Evolutionary conservation across 208 protist species (phyloP).

Genomic region (Leishmania braziliensis): DNA sequence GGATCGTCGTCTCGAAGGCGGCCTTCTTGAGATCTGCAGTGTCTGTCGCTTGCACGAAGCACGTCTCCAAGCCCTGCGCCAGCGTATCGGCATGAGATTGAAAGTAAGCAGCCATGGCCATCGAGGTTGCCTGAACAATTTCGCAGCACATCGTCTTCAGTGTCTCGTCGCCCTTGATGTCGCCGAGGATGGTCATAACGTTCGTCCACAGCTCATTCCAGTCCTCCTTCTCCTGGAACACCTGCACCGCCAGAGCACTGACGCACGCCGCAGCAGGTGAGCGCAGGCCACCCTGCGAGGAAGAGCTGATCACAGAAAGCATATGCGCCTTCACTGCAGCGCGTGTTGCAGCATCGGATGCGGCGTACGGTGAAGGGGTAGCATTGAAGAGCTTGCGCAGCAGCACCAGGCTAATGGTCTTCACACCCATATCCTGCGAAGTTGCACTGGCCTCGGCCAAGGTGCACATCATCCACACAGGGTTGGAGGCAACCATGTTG

Average conservation of each 20-base stretch:
- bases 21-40: slow-evolving; percentile 45
- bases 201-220: slow-evolving; percentile 81
- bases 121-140: slow-evolving; percentile 62
- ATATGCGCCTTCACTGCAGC: slow-evolving; percentile 55
- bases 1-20: slow-evolving; percentile 68
- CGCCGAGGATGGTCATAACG: slow-evolving; percentile 65
- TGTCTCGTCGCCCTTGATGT: slow-evolving; percentile 37
- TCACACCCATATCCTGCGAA: slow-evolving; percentile 39
- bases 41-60: slow-evolving; percentile 36
- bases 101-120: slow-evolving; percentile 63
- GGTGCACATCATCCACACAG: slow-evolving; percentile 62
- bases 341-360: slow-evolving; percentile 47
- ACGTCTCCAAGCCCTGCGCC: slow-evolving; percentile 56
- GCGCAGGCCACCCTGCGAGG: slow-evolving; percentile 54
- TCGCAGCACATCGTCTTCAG: slow-evolving; percentile 81
- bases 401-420: slow-evolving; percentile 68
- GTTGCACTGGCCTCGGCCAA: slow-evolving; percentile 61
- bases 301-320: slow-evolving; percentile 61
- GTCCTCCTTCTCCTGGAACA: slow-evolving; percentile 60
- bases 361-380: slow-evolving; percentile 51
- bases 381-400: slow-evolving; percentile 76
- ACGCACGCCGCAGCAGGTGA: slow-evolving; percentile 76
- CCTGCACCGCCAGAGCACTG: slow-evolving; percentile 65
- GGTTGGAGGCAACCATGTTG: slow-evolving; percentile 35
- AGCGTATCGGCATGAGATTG: slow-evolving; percentile 40